A percentile compares a stretch with the other conserved stretches of the same genome.
Conservation (phyloP, 179 eudicot species). For the Beta lomatogona region DNA sequence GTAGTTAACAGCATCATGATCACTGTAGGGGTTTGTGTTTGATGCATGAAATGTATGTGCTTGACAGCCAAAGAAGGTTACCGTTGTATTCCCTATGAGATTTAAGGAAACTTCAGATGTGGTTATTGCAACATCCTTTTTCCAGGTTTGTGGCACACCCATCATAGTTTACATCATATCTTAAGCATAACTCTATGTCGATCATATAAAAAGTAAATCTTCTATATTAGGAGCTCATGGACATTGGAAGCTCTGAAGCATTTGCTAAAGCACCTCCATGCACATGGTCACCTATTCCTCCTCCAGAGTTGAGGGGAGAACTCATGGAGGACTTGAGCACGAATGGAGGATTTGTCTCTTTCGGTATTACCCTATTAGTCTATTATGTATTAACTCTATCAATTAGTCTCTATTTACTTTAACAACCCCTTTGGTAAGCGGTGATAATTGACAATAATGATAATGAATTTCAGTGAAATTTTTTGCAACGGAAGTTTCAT, state of each 20-base stretch:
- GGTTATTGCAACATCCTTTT: conserved; percentile 83
- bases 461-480: not conserved
- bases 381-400: not conserved
- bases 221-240: conserved; percentile 72
- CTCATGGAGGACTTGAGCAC: conserved; percentile 80
- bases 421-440: too few relatives aligned
- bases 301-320: conserved; percentile 86
- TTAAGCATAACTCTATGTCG: not conserved
- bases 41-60: conserved; percentile 18
- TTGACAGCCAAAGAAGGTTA: conserved; percentile 67
- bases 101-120: conserved; percentile 83
- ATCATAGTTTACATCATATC: not conserved
- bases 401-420: not conserved
- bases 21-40: conserved; percentile 9
- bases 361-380: conserved; percentile 60
- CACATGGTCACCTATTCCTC: conserved; percentile 93
- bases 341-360: conserved; percentile 86
- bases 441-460: not conserved
- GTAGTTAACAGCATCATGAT: conserved; percentile 10
- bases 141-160: conserved; percentile 62
- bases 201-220: not conserved
- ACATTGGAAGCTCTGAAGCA: conserved; percentile 54
- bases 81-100: conserved; percentile 76
- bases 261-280: conserved; percentile 81
- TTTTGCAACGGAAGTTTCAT: too few relatives aligned